Percentiles rank a stretch among this genome's conserved stretches.
Evolutionary conservation across 1,284 basidiomycete species (phyloP).

Genomic region (Marasmius fiardii): DNA sequence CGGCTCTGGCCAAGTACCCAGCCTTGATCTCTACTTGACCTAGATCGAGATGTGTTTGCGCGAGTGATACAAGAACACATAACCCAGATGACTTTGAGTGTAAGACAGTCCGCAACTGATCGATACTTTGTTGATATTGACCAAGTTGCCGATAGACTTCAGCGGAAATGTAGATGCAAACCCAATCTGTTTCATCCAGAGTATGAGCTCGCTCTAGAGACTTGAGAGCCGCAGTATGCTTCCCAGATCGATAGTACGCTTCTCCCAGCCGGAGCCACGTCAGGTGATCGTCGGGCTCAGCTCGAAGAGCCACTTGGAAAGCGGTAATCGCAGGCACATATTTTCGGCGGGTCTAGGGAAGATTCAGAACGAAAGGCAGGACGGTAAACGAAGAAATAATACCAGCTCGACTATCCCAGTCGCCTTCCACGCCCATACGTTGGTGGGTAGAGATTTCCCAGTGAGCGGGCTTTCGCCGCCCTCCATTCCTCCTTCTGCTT

Average conservation of each 20-base stretch:
- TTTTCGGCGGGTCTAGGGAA: slow-evolving; percentile 65
- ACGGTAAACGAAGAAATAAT: slow-evolving; percentile 25
- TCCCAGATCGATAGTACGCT: slow-evolving; percentile 85
- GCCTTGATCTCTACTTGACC: slow-evolving; percentile 64
- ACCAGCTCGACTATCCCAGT: slow-evolving; percentile 92
- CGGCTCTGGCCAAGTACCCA: slow-evolving; percentile 76
- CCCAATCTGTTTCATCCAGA: slow-evolving; percentile 77
- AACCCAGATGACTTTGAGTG: slow-evolving; percentile 57
- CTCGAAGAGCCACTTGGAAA: slow-evolving; percentile 86
- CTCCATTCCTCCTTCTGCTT: slow-evolving; percentile 83
- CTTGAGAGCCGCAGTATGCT: slow-evolving; percentile 89
- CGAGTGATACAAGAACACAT: slow-evolving; percentile 73
- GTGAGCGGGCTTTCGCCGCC: slow-evolving; percentile 51
- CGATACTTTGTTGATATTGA: slow-evolving; percentile 72
- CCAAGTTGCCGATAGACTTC: slow-evolving; percentile 85
- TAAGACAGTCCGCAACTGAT: slow-evolving; percentile 62
- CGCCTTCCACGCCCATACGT: slow-evolving; percentile 99
- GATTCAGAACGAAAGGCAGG: slow-evolving; percentile 2
- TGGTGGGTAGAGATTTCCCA: slow-evolving; percentile 67
- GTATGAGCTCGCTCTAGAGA: slow-evolving; percentile 76
- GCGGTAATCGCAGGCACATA: slow-evolving; percentile 80
- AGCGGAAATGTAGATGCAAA: slow-evolving; percentile 81
- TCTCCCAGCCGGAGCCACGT: slow-evolving; percentile 93
- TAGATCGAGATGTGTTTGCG: slow-evolving; percentile 71
- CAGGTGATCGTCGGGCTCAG: slow-evolving; percentile 72